Base-by-base conservation (phyloP, 352 stramenopile species). In the Globisporangium parvum region DNA sequence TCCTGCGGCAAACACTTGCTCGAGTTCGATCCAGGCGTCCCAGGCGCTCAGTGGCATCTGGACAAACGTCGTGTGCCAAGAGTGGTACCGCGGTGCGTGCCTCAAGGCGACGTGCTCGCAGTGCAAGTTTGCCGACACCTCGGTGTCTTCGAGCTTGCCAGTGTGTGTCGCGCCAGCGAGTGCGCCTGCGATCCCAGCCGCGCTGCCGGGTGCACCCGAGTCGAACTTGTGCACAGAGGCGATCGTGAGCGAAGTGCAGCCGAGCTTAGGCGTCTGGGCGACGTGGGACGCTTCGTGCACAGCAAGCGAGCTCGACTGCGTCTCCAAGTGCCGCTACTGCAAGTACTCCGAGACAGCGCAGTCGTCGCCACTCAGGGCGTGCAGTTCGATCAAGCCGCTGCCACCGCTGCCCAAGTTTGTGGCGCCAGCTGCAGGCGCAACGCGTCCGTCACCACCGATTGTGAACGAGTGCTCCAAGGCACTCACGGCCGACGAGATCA, bases 21-120 rank as follows among this genome's bases (percentile, higher is more conserved):
- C 55, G 4, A 10, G 24, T 11, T 15, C 26, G 20, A 20, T 60
- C 37, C 23, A 51, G 35, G 23, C n/a, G 10, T 21, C 54, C 1
- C 54, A 60, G 3, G 54, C 54, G 23, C 37, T 60, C 33, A 41
- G 54, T 18, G 55, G 55, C 47, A 60, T 60, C 55, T 60, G 55
- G 55, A n/a, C 24, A 18, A 60, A 60, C 15, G 55, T 55, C 24
- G 47, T 20, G 46, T 60, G 55, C 37, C 33, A 18, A 21, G 35
- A 60, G 37, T 60, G 55, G 55, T 50, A 49, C 37, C 44, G 35
- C 35, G 55, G 37, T 24, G 6, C 40, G 46, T 60, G 55, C 26
- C 28, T 55, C 24, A 53, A 55, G 12, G 21, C 47, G 37, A 55
- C n/a, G 47, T 60, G 55, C 9, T 20, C 55, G 14, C 24, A 40